phyloP scores from a whole-genome alignment of 1,139 yeast species.

The Pichia sp. region DNA sequence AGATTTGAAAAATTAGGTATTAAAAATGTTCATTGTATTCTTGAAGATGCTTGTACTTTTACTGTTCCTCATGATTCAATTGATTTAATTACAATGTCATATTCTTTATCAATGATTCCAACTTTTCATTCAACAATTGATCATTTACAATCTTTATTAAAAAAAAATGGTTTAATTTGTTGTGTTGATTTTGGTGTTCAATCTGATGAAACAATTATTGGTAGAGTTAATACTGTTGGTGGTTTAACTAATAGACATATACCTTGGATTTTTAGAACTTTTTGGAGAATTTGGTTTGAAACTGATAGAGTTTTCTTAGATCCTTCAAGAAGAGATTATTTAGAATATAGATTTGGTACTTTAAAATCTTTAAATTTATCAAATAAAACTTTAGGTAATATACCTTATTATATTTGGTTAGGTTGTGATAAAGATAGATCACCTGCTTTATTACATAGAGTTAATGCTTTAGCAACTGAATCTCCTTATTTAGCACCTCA shows the following conservation, averaged over 20 bases:
- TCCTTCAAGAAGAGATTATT: slow-evolving; percentile 73
- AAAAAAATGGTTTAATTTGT: slow-evolving; percentile 52
- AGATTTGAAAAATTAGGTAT: slow-evolving; percentile 51
- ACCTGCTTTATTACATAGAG: slow-evolving; percentile 52
- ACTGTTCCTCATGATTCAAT: slow-evolving; percentile 40
- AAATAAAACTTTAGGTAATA: slow-evolving; percentile 59
- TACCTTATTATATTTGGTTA: slow-evolving; percentile 78
- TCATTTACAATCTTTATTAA: slow-evolving; percentile 49
- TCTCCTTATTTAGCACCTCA: slow-evolving; percentile 72
- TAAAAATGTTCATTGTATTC: slow-evolving; percentile 61
- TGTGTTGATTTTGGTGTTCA: slow-evolving; percentile 81
- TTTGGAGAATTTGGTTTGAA: slow-evolving; percentile 87
- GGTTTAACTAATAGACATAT: slow-evolving; percentile 66
- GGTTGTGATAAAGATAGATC: slow-evolving; percentile 70
- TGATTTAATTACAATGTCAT: slow-evolving; percentile 70
- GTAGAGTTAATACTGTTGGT: slow-evolving; percentile 70
- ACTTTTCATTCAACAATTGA: slow-evolving; percentile 76
- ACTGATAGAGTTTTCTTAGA: slow-evolving; percentile 76
- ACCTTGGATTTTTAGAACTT: slow-evolving; percentile 71
- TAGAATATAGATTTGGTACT: slow-evolving; percentile 77
- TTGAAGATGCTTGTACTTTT: slow-evolving; percentile 74
- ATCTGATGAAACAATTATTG: slow-evolving; percentile 54
- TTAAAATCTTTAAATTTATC: slow-evolving; percentile 64
- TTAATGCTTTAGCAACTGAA: slow-evolving; percentile 71
- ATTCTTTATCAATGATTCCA: slow-evolving; percentile 82